phyloP scores from a whole-genome alignment of 1,139 yeast genomes.

The Debaryomyces subglobosus region DNA sequence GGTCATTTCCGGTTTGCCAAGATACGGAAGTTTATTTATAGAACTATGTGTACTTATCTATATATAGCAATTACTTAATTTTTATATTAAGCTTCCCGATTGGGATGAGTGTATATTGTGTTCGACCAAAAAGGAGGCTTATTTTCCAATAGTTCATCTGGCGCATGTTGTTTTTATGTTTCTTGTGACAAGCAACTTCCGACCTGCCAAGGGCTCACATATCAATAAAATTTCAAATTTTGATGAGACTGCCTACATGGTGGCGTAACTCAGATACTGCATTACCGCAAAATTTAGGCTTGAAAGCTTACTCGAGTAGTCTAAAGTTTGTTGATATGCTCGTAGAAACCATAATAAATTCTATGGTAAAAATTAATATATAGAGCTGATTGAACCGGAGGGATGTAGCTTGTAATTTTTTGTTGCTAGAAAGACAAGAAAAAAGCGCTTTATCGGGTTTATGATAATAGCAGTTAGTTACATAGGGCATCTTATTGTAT shows the following conservation, averaged over 20 bases:
- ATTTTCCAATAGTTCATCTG: background rate
- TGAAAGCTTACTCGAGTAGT: background rate
- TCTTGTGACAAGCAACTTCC: background rate
- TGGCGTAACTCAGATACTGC: background rate
- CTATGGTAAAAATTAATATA: background rate
- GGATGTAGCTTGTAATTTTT: background rate
- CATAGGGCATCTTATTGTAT: background rate
- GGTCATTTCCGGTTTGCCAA: background rate
- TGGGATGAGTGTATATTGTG: background rate
- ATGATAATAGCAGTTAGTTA: background rate
- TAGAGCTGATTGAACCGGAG: background rate
- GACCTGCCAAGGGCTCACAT: background rate
- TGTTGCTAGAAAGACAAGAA: background rate
- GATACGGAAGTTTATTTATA: constrained; percentile 1
- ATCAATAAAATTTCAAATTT: background rate
- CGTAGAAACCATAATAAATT: background rate
- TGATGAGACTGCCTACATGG: background rate
- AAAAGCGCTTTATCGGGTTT: background rate
- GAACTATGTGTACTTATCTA: background rate
- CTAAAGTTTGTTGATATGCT: background rate
- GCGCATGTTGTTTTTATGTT: background rate
- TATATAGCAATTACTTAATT: constrained; percentile 4
- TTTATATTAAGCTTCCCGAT: background rate
- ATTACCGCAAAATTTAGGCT: background rate
- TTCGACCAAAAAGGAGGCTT: background rate